Evolutionary conservation across 257 asterid genomes (phyloP).

Genomic region (Marsdenia floribunda): DNA sequence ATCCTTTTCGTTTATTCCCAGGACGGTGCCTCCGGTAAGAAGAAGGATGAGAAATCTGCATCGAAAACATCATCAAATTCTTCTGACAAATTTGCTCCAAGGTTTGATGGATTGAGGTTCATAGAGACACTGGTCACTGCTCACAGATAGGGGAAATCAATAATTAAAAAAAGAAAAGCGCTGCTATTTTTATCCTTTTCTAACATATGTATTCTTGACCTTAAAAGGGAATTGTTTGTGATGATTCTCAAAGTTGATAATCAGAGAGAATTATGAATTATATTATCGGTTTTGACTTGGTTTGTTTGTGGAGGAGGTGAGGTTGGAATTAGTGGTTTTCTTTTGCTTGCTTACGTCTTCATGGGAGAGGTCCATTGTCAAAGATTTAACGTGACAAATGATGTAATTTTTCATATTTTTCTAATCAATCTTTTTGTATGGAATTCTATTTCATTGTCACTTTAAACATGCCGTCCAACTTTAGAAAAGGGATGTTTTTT

Average conservation of each 20-base stretch:
- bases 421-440: not conserved
- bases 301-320: not conserved
- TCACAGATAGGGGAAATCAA: constrained; percentile 36
- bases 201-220: constrained; percentile 8
- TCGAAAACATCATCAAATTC: constrained; percentile 26
- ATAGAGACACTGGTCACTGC: constrained; percentile 75
- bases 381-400: not conserved
- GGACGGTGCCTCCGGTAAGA: constrained; percentile 21
- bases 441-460: not conserved
- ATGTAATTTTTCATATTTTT: not conserved
- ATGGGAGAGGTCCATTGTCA: not conserved
- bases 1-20: not conserved
- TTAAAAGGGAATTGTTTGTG: not conserved
- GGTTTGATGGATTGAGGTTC: constrained; percentile 74
- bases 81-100: constrained; percentile 67
- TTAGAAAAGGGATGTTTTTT: too few relatives aligned
- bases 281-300: not conserved
- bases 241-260: not conserved
- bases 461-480: not conserved
- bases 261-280: not conserved
- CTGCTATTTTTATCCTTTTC: not conserved
- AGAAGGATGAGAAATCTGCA: constrained; percentile 31
- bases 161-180: not conserved
- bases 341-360: not conserved
- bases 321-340: not conserved